Conservation (phyloP, 2,329 filamentous ascomycete genomes). For the Pseudophaeomoniella oleicola region DNA sequence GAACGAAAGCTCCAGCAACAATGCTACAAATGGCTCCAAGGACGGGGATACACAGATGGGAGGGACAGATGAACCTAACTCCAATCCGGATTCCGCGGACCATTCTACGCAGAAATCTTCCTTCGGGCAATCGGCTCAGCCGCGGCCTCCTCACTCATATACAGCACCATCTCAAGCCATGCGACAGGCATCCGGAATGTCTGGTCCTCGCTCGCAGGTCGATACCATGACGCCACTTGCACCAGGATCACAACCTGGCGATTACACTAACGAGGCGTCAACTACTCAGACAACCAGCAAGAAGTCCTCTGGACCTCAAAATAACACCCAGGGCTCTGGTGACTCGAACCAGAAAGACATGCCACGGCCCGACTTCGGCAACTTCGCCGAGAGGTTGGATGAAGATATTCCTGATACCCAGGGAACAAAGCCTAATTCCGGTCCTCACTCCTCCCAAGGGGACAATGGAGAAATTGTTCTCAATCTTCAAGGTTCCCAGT, state of each 20-base stretch:
- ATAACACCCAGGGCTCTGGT: slow-evolving; percentile 45
- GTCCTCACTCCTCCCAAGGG: background rate
- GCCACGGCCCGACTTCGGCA: background rate
- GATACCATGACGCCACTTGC: slow-evolving; percentile 43
- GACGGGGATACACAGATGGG: slow-evolving; percentile 50
- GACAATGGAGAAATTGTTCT: slow-evolving; percentile 15
- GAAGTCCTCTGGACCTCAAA: slow-evolving; percentile 51
- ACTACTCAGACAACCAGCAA: slow-evolving; percentile 72
- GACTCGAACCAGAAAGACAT: background rate
- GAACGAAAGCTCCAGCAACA: slow-evolving; percentile 24
- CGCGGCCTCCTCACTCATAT: slow-evolving; percentile 28
- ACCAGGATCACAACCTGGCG: slow-evolving; percentile 40
- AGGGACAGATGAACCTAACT: slow-evolving; percentile 34
- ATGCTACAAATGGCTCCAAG: slow-evolving; percentile 1
- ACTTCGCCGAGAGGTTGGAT: background rate
- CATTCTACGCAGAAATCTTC: slow-evolving; percentile 29
- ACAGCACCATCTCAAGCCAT: slow-evolving; percentile 32
- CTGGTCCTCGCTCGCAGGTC: slow-evolving; percentile 30
- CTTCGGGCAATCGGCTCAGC: slow-evolving; percentile 35
- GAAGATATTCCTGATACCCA: slow-evolving; percentile 49
- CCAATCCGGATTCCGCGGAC: slow-evolving; percentile 31
- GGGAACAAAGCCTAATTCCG: slow-evolving; percentile 18
- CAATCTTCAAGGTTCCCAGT: slow-evolving; percentile 3
- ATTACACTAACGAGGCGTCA: slow-evolving; percentile 74
- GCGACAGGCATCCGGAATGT: slow-evolving; percentile 28